Evolutionary conservation across 108 stramenopile species (phyloP).

Genomic region (Aurantiochytrium sp.): DNA sequence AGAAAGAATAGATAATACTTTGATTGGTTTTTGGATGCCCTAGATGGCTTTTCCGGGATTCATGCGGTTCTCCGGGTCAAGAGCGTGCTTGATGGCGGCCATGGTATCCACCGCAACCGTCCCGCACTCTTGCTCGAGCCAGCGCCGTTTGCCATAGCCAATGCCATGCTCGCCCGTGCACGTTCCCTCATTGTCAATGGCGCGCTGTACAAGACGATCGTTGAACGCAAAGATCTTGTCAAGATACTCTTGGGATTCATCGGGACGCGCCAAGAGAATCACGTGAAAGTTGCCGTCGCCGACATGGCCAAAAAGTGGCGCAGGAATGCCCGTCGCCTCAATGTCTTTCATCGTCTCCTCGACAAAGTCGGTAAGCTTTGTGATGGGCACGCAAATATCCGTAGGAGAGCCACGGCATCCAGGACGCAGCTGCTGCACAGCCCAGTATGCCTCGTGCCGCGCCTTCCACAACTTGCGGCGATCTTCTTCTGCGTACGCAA

Average conservation of each 20-base stretch:
- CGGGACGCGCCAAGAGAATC: slow-evolving; percentile 60
- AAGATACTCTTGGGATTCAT: slow-evolving; percentile 61
- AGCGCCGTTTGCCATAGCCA: slow-evolving; percentile 78
- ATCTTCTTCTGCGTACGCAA: slow-evolving; percentile 50
- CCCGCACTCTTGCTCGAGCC: slow-evolving; percentile 70
- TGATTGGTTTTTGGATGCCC: not conserved
- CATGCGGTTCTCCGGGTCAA: slow-evolving; percentile 79
- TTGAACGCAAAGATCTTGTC: slow-evolving; percentile 54
- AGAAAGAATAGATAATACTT: not conserved
- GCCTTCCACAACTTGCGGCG: slow-evolving; percentile 74
- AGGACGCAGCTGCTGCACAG: slow-evolving; percentile 54
- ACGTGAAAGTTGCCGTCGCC: slow-evolving; percentile 96
- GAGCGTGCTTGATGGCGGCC: slow-evolving; percentile 65
- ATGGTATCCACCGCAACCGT: slow-evolving; percentile 70
- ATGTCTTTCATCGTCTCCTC: slow-evolving; percentile 40
- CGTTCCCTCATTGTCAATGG: slow-evolving; percentile 73
- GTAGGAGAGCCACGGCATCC: slow-evolving; percentile 50
- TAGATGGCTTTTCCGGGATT: slow-evolving; percentile 83
- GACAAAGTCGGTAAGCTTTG: slow-evolving; percentile 69
- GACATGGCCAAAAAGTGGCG: slow-evolving; percentile 85
- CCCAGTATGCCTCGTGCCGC: slow-evolving; percentile 71
- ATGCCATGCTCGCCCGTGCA: slow-evolving; percentile 97
- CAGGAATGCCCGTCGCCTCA: slow-evolving; percentile 52
- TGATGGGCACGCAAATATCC: slow-evolving; percentile 89
- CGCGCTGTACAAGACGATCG: slow-evolving; percentile 54